Conservation (phyloP, 176 grass and related monocot species). For the Zea luxurians region DNA sequence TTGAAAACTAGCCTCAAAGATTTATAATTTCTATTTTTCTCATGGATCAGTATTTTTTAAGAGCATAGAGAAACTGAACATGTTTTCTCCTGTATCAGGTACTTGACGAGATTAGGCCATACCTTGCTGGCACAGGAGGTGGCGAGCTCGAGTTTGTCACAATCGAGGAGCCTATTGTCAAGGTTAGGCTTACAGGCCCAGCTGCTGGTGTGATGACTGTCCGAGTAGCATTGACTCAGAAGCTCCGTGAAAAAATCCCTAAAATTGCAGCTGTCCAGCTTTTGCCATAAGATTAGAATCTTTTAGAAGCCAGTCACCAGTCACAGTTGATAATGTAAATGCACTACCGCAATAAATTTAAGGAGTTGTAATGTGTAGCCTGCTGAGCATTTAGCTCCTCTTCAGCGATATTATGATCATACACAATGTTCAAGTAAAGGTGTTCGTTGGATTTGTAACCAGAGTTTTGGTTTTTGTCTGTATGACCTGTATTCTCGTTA, state of each 20-base stretch:
- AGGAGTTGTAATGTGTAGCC: slow-evolving; percentile 23
- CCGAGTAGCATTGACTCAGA: slow-evolving; percentile 86
- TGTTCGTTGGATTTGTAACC: slow-evolving; percentile 13
- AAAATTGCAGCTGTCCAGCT: slow-evolving; percentile 83
- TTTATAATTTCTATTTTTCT: neutral
- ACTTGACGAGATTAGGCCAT: slow-evolving; percentile 93
- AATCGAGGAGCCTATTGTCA: slow-evolving; percentile 84
- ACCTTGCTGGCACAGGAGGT: slow-evolving; percentile 86
- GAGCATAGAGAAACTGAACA: neutral
- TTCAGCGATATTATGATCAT: neutral
- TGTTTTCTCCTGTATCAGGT: slow-evolving; percentile 52
- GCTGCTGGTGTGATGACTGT: slow-evolving; percentile 91
- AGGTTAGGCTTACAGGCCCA: slow-evolving; percentile 80
- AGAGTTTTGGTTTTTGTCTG: slow-evolving; percentile 3
- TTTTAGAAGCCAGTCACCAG: slow-evolving; percentile 8
- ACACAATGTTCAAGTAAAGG: neutral
- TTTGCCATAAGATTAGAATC: slow-evolving; percentile 44
- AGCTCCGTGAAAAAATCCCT: slow-evolving; percentile 93
- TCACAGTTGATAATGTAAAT: slow-evolving; percentile 23
- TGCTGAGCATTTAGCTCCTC: neutral
- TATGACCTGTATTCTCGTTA: neutral
- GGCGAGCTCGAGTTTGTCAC: slow-evolving; percentile 82
- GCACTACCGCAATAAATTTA: slow-evolving; percentile 30
- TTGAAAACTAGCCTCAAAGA: neutral
- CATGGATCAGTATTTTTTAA: neutral